Evolutionary conservation across 306 rosid species (phyloP).

Genomic region (Dryas drummondii): DNA sequence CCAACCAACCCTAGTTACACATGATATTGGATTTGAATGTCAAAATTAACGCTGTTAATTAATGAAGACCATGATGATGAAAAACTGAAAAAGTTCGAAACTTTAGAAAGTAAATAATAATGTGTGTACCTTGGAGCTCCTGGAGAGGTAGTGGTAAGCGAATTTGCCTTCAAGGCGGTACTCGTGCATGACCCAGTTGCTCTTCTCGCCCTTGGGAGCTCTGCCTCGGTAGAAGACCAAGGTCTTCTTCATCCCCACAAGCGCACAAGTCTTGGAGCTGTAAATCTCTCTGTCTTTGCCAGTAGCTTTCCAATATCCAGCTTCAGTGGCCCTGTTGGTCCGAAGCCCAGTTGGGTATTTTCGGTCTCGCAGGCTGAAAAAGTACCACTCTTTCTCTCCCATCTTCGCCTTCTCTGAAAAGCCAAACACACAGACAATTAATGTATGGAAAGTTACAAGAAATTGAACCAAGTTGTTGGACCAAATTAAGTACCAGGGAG

Average conservation of each 20-base stretch:
- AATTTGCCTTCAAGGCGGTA: slow-evolving; percentile 96
- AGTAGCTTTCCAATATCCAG: slow-evolving; percentile 98
- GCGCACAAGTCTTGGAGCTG: slow-evolving; percentile 63
- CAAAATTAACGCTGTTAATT: neutral
- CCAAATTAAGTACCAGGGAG: slow-evolving; percentile 60
- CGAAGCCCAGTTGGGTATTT: slow-evolving; percentile 91
- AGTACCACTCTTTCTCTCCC: slow-evolving; percentile 99
- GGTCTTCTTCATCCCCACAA: slow-evolving; percentile 98
- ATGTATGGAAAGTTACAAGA: neutral
- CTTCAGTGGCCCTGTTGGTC: slow-evolving; percentile 90
- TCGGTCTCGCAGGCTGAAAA: slow-evolving; percentile 79
- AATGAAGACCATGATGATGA: neutral
- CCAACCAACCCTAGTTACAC: neutral
- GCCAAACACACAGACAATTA: neutral
- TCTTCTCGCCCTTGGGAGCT: slow-evolving; percentile 91
- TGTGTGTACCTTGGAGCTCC: slow-evolving; percentile 59
- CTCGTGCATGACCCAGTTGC: slow-evolving; percentile 99
- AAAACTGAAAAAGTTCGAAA: neutral
- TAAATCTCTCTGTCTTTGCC: slow-evolving; percentile 92
- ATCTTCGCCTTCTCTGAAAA: slow-evolving; percentile 78
- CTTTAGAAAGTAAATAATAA: neutral
- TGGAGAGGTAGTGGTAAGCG: slow-evolving; percentile 81
- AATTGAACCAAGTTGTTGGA: neutral
- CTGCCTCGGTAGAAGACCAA: slow-evolving; percentile 86
- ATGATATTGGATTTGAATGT: neutral